Evolutionary conservation across 1,284 basidiomycete genomes (phyloP).

Genomic region (Sporisorium graminicola): DNA sequence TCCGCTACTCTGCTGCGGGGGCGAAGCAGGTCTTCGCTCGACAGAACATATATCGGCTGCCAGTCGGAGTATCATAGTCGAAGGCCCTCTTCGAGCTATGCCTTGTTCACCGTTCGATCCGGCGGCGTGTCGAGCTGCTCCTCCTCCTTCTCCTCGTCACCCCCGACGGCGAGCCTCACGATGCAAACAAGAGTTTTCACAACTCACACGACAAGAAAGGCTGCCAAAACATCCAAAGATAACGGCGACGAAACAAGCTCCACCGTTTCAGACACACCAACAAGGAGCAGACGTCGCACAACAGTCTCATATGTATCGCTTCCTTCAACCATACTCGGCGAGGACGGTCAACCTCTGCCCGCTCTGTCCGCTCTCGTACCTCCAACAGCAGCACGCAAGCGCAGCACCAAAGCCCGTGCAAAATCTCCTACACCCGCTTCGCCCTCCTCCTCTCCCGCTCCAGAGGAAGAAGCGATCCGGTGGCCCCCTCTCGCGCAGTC

Average conservation of each 20-base stretch:
- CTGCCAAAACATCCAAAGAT: background rate
- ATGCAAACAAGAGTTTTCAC: background rate
- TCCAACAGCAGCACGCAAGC: constrained; percentile 10
- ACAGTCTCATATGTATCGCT: constrained; percentile 34
- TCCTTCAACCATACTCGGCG: constrained; percentile 7
- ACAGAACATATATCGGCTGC: too few species aligned
- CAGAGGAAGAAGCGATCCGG: constrained; percentile 4
- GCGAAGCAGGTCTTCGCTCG: background rate
- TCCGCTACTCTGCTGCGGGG: background rate
- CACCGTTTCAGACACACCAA: background rate
- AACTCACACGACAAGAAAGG: background rate
- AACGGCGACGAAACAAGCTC: background rate
- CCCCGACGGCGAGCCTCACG: background rate
- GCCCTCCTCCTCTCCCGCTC: background rate
- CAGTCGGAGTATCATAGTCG: too few species aligned
- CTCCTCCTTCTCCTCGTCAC: background rate
- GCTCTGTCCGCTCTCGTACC: constrained; percentile 10
- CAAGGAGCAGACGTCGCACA: constrained; percentile 18
- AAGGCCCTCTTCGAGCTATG: background rate
- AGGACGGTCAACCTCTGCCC: constrained; percentile 23
- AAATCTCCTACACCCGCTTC: background rate
- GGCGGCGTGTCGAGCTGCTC: background rate
- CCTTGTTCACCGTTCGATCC: background rate
- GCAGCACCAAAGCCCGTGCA: background rate
- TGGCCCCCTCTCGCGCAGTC: constrained; percentile 65